phyloP scores from a whole-genome alignment of 768 basidiomycete species.

The Lepiota brunneoincarnata region DNA sequence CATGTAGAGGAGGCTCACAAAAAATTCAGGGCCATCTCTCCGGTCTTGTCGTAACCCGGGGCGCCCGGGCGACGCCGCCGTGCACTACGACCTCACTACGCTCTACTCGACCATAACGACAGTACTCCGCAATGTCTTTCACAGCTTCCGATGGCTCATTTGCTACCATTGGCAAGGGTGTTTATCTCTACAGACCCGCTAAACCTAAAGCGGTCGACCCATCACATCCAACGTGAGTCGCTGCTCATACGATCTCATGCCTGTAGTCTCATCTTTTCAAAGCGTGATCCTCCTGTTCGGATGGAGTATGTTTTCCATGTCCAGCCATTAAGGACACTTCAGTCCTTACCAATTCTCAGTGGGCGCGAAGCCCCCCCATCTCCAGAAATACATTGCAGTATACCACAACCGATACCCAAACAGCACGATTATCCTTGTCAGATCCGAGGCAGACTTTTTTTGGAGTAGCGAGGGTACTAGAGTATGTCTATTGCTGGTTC shows the following conservation, averaged over 20 bases:
- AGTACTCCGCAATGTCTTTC: background rate
- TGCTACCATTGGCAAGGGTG: slow-evolving; percentile 18
- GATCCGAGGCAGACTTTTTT: slow-evolving; percentile 34
- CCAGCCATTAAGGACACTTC: background rate
- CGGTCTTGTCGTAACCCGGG: no score
- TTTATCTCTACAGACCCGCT: slow-evolving; percentile 20
- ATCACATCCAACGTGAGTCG: background rate
- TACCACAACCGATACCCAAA: slow-evolving; percentile 41
- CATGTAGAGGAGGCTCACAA: no score
- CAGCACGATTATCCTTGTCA: slow-evolving; percentile 39
- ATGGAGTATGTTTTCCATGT: slow-evolving; percentile 37
- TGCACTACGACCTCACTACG: no score
- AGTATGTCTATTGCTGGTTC: slow-evolving; percentile 23
- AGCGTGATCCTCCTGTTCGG: slow-evolving; percentile 44
- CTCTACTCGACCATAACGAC: no score
- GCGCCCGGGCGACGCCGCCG: no score
- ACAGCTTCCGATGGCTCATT: background rate
- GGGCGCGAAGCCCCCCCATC: slow-evolving; percentile 43
- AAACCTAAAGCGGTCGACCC: background rate
- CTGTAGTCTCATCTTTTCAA: background rate
- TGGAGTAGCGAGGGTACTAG: slow-evolving; percentile 26
- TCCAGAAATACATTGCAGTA: slow-evolving; percentile 41
- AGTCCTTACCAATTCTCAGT: slow-evolving; percentile 23
- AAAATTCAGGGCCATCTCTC: no score
- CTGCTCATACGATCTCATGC: background rate